These are phyloP conservation scores for Monascus purpureus DNA, from an alignment of 495 filamentous ascomycete genomes.

Conservation along the genomic window DNA sequence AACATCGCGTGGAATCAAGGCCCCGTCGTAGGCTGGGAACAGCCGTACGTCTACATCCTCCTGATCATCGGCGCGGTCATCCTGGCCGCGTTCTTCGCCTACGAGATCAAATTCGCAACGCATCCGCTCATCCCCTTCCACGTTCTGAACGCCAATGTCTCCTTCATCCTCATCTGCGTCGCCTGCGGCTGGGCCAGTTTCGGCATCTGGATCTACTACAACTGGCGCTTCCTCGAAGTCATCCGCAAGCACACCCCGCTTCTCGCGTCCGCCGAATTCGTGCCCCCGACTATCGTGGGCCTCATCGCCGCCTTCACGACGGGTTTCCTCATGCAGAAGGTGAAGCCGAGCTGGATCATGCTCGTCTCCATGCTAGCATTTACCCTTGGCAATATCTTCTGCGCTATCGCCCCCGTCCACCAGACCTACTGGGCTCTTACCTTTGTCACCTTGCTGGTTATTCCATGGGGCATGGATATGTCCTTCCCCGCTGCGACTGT, in stretches of 20 bases:
- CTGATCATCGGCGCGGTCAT: constrained; percentile 31
- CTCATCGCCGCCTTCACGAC: constrained; percentile 26
- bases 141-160: constrained; percentile 21
- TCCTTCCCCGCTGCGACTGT: constrained; percentile 36
- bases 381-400: constrained; percentile 23
- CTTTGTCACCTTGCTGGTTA: constrained; percentile 26
- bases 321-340: constrained; percentile 21
- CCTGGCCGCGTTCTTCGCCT: constrained; percentile 22
- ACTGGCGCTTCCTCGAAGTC: constrained; percentile 24
- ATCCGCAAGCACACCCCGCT: constrained; percentile 21
- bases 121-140: constrained; percentile 33
- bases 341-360: constrained; percentile 26
- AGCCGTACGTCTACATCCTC: constrained; percentile 30
- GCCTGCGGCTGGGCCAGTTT: constrained; percentile 34
- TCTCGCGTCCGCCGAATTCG: constrained; percentile 19
- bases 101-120: constrained; percentile 21
- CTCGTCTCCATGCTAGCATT: constrained; percentile 29
- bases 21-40: constrained; percentile 28
- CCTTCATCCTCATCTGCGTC: constrained; percentile 30
- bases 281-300: constrained; percentile 24
- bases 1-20: constrained; percentile 41
- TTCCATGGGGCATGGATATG: constrained; percentile 51
- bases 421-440: constrained; percentile 42
- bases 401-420: constrained; percentile 26
- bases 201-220: constrained; percentile 36